Conservation (phyloP, 2,329 filamentous ascomycete species). For the Coniella lustricola region DNA sequence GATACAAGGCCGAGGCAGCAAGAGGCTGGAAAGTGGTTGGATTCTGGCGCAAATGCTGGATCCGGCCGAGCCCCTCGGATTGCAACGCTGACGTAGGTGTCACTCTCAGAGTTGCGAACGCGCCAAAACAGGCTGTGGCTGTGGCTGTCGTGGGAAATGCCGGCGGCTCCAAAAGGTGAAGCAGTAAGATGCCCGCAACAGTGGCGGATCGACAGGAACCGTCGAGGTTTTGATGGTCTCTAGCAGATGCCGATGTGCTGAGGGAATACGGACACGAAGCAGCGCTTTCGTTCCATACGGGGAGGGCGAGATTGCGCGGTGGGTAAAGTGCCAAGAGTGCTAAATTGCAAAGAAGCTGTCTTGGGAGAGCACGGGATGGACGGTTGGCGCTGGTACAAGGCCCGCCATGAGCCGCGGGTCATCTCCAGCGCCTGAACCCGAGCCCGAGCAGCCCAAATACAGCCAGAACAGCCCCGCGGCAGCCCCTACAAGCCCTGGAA, state of each 20-base stretch:
- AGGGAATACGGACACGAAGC: background rate
- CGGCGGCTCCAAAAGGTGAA: background rate
- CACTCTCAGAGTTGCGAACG: background rate
- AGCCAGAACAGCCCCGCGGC: no score
- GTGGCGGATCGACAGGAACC: background rate
- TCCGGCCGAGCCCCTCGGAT: background rate
- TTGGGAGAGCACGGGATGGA: background rate
- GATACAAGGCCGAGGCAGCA: background rate
- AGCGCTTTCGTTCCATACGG: slow-evolving; percentile 7
- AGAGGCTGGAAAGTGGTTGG: background rate
- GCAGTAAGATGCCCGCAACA: background rate
- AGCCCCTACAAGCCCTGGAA: no score
- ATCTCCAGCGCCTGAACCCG: no score
- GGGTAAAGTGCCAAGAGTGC: slow-evolving; percentile 15
- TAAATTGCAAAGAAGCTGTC: slow-evolving; percentile 12
- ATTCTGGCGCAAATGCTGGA: background rate
- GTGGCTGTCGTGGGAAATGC: background rate
- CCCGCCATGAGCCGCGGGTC: no score
- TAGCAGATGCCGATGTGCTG: slow-evolving; percentile 3
- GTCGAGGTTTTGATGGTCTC: slow-evolving; percentile 3
- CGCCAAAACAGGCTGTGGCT: background rate
- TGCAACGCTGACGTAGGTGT: background rate
- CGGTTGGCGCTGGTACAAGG: no score
- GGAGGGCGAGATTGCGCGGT: slow-evolving; percentile 16
- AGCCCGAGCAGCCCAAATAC: no score